phyloP scores from a whole-genome alignment of 768 basidiomycete species.

The Suillus cothurnatus region DNA sequence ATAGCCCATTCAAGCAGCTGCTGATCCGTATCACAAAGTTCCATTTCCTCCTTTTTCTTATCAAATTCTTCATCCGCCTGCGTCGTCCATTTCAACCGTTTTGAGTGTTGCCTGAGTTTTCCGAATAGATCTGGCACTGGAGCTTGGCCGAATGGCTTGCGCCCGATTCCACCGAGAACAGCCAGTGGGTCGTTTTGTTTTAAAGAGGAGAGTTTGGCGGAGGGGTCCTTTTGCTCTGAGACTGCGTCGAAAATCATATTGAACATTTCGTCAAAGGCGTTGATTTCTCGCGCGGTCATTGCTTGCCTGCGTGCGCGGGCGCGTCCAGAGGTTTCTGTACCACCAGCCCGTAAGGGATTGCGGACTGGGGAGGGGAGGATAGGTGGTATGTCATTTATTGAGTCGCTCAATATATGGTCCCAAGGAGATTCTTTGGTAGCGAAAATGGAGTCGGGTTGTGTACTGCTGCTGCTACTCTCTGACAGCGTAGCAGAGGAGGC shows the following conservation, averaged over 20 bases:
- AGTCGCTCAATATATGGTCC: slow-evolving; percentile 55
- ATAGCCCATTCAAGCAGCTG: slow-evolving; percentile 76
- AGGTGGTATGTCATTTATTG: slow-evolving; percentile 36
- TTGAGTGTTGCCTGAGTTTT: slow-evolving; percentile 54
- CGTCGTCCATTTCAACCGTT: slow-evolving; percentile 51
- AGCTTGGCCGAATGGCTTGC: slow-evolving; percentile 18
- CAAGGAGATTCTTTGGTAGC: slow-evolving; percentile 42
- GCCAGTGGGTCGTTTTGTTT: neutral
- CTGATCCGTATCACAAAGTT: slow-evolving; percentile 65
- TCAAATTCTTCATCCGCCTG: slow-evolving; percentile 61
- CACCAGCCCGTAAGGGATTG: slow-evolving; percentile 17
- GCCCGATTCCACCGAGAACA: slow-evolving; percentile 12
- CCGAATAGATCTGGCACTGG: slow-evolving; percentile 53
- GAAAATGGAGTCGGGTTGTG: slow-evolving; percentile 34
- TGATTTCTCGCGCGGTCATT: slow-evolving; percentile 69
- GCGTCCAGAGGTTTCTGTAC: neutral
- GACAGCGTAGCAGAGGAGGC: neutral
- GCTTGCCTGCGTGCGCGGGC: slow-evolving; percentile 45
- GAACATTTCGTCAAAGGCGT: slow-evolving; percentile 74
- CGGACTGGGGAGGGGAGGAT: slow-evolving; percentile 22
- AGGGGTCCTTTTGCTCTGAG: slow-evolving; percentile 33
- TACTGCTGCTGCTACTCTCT: neutral
- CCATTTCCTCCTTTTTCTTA: slow-evolving; percentile 72
- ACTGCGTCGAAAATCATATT: slow-evolving; percentile 65
- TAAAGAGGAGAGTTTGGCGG: slow-evolving; percentile 12